These are phyloP conservation scores for Naganishia liquefaciens DNA, from an alignment of 1,284 basidiomycete species.

Conservation along the genomic window DNA sequence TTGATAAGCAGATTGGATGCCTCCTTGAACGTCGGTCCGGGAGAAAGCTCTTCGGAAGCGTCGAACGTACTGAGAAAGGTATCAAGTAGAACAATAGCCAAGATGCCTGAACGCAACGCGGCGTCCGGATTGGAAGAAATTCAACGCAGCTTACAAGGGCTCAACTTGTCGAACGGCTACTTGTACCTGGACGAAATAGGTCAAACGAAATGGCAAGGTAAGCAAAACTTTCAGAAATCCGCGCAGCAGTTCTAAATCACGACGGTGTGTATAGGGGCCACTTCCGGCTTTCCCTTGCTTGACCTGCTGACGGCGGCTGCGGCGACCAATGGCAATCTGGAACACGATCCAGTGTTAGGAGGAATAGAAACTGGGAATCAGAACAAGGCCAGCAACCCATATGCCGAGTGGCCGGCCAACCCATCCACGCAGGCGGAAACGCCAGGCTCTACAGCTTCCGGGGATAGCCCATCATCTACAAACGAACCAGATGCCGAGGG, in stretches of 20 bases:
- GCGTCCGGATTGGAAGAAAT: constrained; percentile 32
- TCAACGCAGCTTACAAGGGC: constrained; percentile 34
- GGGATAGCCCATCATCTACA: constrained; percentile 19
- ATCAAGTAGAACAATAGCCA: constrained; percentile 13
- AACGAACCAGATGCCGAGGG: constrained; percentile 13
- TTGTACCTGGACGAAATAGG: constrained; percentile 56
- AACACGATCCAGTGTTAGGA: constrained; percentile 4
- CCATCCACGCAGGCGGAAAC: constrained; percentile 15
- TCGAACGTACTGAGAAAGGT: not conserved
- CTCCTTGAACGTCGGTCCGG: constrained; percentile 42
- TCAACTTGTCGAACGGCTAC: constrained; percentile 39
- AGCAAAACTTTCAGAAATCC: constrained; percentile 31
- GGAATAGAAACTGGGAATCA: constrained; percentile 17
- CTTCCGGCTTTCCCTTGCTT: constrained; percentile 80
- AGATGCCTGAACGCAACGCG: constrained; percentile 13
- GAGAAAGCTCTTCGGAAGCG: not conserved
- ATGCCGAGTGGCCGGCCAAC: constrained; percentile 26
- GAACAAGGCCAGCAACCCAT: constrained; percentile 17
- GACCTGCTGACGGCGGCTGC: constrained; percentile 63
- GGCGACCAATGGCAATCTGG: not conserved
- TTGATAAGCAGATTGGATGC: constrained; percentile 52
- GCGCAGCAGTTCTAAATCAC: constrained; percentile 18
- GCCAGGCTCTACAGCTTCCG: constrained; percentile 4
- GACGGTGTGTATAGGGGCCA: constrained; percentile 62
- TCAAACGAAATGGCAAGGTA: constrained; percentile 55